These are phyloP conservation scores for Alternaria triticimaculans DNA, from an alignment of 2,329 filamentous ascomycete genomes.

Conservation along the genomic window DNA sequence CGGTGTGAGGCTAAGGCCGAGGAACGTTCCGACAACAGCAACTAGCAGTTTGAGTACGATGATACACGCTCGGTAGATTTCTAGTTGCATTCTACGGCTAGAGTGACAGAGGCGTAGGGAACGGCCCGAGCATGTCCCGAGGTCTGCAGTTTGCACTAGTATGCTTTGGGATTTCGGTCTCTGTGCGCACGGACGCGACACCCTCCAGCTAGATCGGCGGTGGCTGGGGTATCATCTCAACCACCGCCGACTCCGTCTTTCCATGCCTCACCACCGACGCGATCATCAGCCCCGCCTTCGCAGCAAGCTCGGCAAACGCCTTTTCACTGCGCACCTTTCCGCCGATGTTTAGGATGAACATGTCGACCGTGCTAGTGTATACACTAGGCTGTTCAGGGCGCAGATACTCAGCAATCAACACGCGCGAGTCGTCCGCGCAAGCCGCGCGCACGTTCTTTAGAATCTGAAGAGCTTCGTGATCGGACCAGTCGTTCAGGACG, in stretches of 20 bases:
- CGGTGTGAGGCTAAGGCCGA: background rate
- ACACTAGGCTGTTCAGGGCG: conserved; percentile 5
- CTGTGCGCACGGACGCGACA: background rate
- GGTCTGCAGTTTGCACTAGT: background rate
- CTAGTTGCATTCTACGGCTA: background rate
- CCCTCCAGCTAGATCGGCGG: background rate
- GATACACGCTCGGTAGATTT: background rate
- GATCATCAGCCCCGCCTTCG: conserved; percentile 11
- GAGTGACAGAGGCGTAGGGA: background rate
- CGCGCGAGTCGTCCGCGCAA: conserved; percentile 8
- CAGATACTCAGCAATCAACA: conserved; percentile 11
- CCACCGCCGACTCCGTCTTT: conserved; percentile 8
- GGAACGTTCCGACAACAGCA: background rate
- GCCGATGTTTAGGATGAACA: conserved; percentile 14
- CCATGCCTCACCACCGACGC: conserved; percentile 6
- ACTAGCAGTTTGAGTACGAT: background rate
- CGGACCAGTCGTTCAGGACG: conserved; percentile 14
- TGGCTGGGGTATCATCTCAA: conserved; percentile 6
- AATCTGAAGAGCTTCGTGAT: conserved; percentile 7
- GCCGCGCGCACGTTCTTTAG: conserved; percentile 7
- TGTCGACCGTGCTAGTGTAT: conserved; percentile 6
- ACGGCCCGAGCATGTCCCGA: background rate
- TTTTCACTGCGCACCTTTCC: conserved; percentile 13
- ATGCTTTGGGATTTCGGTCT: background rate
- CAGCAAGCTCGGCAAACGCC: conserved; percentile 7